Base-by-base conservation (phyloP, 768 basidiomycete species). In the Pisolithus orientalis region DNA sequence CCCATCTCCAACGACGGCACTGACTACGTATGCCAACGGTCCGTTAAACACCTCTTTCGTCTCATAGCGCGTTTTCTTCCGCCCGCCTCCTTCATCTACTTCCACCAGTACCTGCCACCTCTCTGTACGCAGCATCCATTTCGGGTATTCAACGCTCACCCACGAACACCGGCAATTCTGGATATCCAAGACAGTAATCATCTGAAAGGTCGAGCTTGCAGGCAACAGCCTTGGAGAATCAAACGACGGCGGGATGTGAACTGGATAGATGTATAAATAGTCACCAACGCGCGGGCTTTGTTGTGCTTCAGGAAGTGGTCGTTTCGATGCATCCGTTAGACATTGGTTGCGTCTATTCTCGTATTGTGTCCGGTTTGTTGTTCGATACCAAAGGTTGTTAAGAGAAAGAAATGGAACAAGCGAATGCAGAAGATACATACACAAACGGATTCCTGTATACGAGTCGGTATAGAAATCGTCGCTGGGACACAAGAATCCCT, bases 361-460 rank as follows among this genome's bases (percentile, higher is more conserved):
- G 24, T 7, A 39, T 6, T n/a, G 38, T 53, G 14, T 44, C 44
- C 43, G 21, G 27, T 44, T 44, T 27, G 24, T 24, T 27, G 21
- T 44, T 39, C 38, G 38, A 14, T 39, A 14, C 39, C 39, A 21
- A 39, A 9, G 4, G n/a, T 13, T 5, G 38, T 39, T 39, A 21
- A 39, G 21, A 42, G 40, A 24, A 17, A 42, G 1, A 8, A 42
- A 5, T 42, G 39, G 52, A 31, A n/a, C 7, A 25, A 39, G 6
- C 21, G 17, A 7, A 34, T 13, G 45, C 10, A 24, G 28, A 28
- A 38, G 39, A 24, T 16, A 69, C 79, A 28, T 69, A 84, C 84
- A 80, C 76, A 51, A 85, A 86, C 5, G 84, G 74, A 58, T 86
- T 87, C 84, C 84, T 87, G 53, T 32, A n/a, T 10, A 48, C 43